Evolutionary conservation across 306 rosid genomes (phyloP).

Genomic region (Alnus glutinosa): DNA sequence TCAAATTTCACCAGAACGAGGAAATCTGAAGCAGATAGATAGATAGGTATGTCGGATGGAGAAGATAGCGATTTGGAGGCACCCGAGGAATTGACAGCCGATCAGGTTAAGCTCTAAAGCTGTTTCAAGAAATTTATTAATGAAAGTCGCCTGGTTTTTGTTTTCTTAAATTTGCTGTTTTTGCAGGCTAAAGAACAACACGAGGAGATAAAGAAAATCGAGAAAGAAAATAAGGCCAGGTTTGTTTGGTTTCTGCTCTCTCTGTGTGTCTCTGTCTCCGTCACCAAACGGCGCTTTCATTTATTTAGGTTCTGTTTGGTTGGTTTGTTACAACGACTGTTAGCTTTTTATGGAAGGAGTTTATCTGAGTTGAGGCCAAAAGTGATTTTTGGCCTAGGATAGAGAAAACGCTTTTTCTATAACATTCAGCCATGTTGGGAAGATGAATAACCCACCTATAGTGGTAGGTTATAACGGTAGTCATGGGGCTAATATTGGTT

Average conservation of each 20-base stretch:
- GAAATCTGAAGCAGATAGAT: slow-evolving; percentile 9
- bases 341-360: background rate
- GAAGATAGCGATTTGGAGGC: slow-evolving; percentile 64
- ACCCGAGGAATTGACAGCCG: slow-evolving; percentile 86
- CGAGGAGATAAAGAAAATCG: slow-evolving; percentile 55
- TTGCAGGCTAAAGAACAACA: slow-evolving; percentile 66
- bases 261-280: background rate
- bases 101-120: slow-evolving; percentile 38
- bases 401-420: background rate
- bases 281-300: background rate
- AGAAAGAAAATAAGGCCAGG: slow-evolving; percentile 72
- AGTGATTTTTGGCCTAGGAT: background rate
- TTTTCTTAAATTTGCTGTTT: slow-evolving; percentile 21
- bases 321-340: background rate
- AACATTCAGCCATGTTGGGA: no score
- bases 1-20: background rate
- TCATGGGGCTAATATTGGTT: no score
- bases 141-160: background rate
- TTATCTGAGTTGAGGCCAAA: background rate
- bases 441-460: no score
- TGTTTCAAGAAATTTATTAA: background rate
- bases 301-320: slow-evolving; percentile 5
- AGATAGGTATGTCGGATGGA: slow-evolving; percentile 43
- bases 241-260: slow-evolving; percentile 15
- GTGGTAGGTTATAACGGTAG: no score